A percentile compares a stretch with the other conserved stretches of the same genome.
Evolutionary conservation across 352 stramenopile genomes (phyloP).

Genomic region (Phytopythium montanum): DNA sequence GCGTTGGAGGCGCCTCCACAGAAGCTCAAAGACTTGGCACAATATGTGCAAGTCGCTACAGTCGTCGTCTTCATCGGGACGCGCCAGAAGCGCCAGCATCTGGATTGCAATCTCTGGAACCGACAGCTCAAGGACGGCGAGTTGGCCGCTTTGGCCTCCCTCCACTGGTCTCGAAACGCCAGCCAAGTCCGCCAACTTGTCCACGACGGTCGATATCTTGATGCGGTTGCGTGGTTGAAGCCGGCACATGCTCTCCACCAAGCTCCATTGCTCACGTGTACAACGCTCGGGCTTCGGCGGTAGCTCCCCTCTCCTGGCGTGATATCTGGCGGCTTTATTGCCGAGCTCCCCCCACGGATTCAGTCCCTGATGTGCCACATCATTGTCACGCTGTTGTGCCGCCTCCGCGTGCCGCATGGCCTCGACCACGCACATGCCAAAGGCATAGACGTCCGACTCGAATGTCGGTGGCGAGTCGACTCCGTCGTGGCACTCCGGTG

Average conservation of each 20-base stretch:
- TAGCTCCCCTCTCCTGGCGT: not conserved
- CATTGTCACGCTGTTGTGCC: not conserved
- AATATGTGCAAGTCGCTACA: not conserved
- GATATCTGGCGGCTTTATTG: not conserved
- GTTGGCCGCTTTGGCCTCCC: not conserved
- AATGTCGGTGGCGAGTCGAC: constrained; percentile 8
- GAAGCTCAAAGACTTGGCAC: not conserved
- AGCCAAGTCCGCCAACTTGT: not conserved
- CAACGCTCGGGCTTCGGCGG: not conserved
- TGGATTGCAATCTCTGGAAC: not conserved
- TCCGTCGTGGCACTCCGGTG: constrained; percentile 10
- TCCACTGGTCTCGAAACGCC: not conserved
- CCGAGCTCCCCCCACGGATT: not conserved
- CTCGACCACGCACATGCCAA: constrained; percentile 19
- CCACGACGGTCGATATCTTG: not conserved
- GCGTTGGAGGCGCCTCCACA: not conserved
- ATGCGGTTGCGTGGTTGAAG: not conserved
- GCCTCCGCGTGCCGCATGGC: constrained; percentile 3
- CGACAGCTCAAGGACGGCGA: not conserved
- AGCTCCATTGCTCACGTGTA: not conserved
- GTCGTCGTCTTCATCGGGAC: not conserved
- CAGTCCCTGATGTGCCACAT: too few species aligned
- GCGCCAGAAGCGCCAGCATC: not conserved
- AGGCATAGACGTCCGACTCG: constrained; percentile 17
- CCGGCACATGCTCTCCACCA: not conserved